Evolutionary conservation across 176 grass and related monocot species (phyloP).

Genomic region (barley (Hordeum vulgare)): DNA sequence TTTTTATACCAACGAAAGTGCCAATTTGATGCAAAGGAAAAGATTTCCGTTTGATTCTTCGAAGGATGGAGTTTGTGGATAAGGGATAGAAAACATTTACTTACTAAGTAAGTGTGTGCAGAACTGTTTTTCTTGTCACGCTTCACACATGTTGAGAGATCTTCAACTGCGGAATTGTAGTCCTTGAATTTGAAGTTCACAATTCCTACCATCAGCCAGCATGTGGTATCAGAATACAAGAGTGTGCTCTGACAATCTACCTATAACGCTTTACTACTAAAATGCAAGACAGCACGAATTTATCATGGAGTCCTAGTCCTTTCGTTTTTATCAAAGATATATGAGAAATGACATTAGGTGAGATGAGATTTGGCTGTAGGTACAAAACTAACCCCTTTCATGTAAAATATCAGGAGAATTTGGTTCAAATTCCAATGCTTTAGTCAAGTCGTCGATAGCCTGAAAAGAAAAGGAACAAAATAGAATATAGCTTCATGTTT

Average conservation of each 20-base stretch:
- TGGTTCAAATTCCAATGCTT: slow-evolving; percentile 93
- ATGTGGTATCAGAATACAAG: slow-evolving; percentile 31
- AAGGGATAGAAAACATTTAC: slow-evolving; percentile 3
- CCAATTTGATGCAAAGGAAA: neutral
- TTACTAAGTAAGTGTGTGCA: slow-evolving; percentile 92
- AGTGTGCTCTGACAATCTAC: slow-evolving; percentile 9
- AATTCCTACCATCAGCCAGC: slow-evolving; percentile 58
- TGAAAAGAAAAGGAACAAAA: slow-evolving; percentile 36
- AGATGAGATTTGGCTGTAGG: slow-evolving; percentile 4
- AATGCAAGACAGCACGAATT: neutral
- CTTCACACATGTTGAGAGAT: slow-evolving; percentile 83
- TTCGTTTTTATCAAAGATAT: neutral
- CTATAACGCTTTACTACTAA: slow-evolving; percentile 4
- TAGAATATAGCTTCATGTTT: slow-evolving; percentile 3
- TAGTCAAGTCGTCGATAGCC: slow-evolving; percentile 87
- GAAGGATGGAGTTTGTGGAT: neutral
- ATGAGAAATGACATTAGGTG: slow-evolving; percentile 7
- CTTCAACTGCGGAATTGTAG: slow-evolving; percentile 75
- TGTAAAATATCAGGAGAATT: slow-evolving; percentile 97
- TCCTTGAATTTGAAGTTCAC: slow-evolving; percentile 99
- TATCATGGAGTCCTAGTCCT: neutral
- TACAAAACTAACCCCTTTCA: slow-evolving; percentile 70
- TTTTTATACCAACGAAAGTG: neutral
- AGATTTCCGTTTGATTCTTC: neutral
- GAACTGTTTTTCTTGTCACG: slow-evolving; percentile 91